phyloP scores from a whole-genome alignment of 305 asterid genomes.

The Fraxinus albicans region DNA sequence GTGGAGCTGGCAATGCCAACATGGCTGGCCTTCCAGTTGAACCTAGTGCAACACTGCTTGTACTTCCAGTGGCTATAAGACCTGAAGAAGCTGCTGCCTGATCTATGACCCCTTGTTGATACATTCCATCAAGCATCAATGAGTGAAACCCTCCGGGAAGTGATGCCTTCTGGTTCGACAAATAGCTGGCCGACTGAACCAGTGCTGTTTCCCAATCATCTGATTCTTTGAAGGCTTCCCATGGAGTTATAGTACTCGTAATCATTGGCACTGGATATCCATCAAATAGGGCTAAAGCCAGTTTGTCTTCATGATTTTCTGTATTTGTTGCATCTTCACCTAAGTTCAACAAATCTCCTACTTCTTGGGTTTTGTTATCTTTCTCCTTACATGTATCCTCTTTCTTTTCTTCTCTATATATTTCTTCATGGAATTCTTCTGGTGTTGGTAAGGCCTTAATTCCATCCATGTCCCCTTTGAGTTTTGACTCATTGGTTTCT shows the following conservation, averaged over 20 bases:
- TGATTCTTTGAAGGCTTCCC: slow-evolving; percentile 79
- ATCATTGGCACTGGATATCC: slow-evolving; percentile 37
- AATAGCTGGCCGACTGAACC: slow-evolving; percentile 67
- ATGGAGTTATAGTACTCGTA: slow-evolving; percentile 40
- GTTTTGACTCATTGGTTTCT: slow-evolving; percentile 27
- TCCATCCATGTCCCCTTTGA: slow-evolving; percentile 51
- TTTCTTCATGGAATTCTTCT: slow-evolving; percentile 35
- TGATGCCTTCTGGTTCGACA: slow-evolving; percentile 59
- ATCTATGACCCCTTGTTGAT: slow-evolving; percentile 62
- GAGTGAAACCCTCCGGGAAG: slow-evolving; percentile 65
- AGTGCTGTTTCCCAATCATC: slow-evolving; percentile 85
- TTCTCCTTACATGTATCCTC: slow-evolving; percentile 12
- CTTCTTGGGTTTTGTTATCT: slow-evolving; percentile 31
- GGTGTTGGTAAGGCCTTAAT: slow-evolving; percentile 80
- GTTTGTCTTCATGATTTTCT: slow-evolving; percentile 46
- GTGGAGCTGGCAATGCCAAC: slow-evolving; percentile 88
- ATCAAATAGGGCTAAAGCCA: slow-evolving; percentile 77
- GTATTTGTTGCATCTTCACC: slow-evolving; percentile 53
- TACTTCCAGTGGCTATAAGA: slow-evolving; percentile 65
- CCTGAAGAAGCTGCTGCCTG: slow-evolving; percentile 70
- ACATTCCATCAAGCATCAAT: slow-evolving; percentile 75
- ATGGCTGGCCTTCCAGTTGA: slow-evolving; percentile 75
- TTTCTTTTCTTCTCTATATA: slow-evolving; percentile 24
- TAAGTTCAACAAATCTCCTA: slow-evolving; percentile 73
- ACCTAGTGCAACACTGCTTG: slow-evolving; percentile 78